These are phyloP conservation scores for Camellia japonica DNA, from an alignment of 148 eudicot species.

Conservation along the genomic window DNA sequence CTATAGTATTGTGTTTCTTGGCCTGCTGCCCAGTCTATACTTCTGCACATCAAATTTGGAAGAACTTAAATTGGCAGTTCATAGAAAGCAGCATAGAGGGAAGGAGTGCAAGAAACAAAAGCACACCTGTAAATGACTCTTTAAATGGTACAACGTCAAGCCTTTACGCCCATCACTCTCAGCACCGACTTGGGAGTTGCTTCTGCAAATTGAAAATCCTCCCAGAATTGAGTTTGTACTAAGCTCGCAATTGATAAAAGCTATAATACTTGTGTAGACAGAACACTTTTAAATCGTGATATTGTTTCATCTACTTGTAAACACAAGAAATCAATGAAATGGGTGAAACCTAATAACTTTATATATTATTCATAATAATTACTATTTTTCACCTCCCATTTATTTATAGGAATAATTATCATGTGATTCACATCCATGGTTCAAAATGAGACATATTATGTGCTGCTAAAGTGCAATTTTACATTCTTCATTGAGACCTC, in stretches of 20 bases:
- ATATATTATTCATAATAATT: neutral
- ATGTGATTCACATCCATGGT: neutral
- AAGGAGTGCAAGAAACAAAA: neutral
- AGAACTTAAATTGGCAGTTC: neutral
- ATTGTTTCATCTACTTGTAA: neutral
- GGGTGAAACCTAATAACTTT: neutral
- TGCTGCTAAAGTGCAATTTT: neutral
- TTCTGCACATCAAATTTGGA: conserved; percentile 30
- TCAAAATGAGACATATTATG: neutral
- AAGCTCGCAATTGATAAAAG: neutral
- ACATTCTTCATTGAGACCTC: neutral
- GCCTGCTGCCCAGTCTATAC: conserved; percentile 59
- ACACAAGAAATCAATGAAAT: neutral
- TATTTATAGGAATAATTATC: neutral
- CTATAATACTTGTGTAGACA: neutral
- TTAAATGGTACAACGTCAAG: conserved; percentile 79
- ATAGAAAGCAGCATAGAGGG: neutral
- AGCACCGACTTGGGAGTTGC: conserved; percentile 82
- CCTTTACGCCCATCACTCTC: conserved; percentile 81
- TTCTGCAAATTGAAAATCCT: conserved; percentile 43
- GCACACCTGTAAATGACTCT: conserved; percentile 81
- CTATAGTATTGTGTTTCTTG: conserved; percentile 34
- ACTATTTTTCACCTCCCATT: neutral
- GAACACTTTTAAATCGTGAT: neutral
- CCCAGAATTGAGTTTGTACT: neutral